These are phyloP conservation scores for Candida hungchunana DNA, from an alignment of 805 yeast species.

Conservation along the genomic window DNA sequence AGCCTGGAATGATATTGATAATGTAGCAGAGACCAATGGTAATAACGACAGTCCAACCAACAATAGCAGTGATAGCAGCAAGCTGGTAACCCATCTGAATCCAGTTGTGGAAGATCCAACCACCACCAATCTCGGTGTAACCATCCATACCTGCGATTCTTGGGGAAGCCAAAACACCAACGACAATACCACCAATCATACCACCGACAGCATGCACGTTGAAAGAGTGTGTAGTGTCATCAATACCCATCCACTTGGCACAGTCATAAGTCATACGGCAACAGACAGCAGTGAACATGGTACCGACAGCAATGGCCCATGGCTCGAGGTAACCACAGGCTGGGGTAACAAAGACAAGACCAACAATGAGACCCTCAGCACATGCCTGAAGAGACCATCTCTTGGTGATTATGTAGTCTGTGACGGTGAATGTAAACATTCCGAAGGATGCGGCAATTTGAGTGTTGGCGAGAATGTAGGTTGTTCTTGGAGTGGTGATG, in stretches of 20 bases:
- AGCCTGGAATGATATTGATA: slow-evolving; percentile 49
- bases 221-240: slow-evolving; percentile 87
- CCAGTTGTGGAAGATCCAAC: slow-evolving; percentile 91
- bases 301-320: slow-evolving; percentile 86
- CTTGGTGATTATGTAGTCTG: slow-evolving; percentile 78
- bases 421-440: slow-evolving; percentile 80
- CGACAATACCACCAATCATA: slow-evolving; percentile 76
- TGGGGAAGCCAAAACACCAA: slow-evolving; percentile 80
- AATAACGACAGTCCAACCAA: slow-evolving; percentile 41
- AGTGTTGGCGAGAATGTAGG: slow-evolving; percentile 87
- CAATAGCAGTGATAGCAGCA: slow-evolving; percentile 44
- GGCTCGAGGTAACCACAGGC: slow-evolving; percentile 86
- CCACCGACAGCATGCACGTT: slow-evolving; percentile 99
- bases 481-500: slow-evolving; percentile 76
- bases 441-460: slow-evolving; percentile 87
- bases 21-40: slow-evolving; percentile 41
- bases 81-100: slow-evolving; percentile 87
- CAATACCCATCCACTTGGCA: slow-evolving; percentile 72
- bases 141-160: slow-evolving; percentile 90
- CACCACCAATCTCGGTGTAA: slow-evolving; percentile 77
- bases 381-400: slow-evolving; percentile 92
- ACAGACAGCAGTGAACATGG: slow-evolving; percentile 69
- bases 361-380: slow-evolving; percentile 93
- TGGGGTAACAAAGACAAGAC: slow-evolving; percentile 97
- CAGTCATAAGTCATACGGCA: slow-evolving; percentile 87